phyloP scores from a whole-genome alignment of 306 rosid genomes.

The Canavalia gladiata region DNA sequence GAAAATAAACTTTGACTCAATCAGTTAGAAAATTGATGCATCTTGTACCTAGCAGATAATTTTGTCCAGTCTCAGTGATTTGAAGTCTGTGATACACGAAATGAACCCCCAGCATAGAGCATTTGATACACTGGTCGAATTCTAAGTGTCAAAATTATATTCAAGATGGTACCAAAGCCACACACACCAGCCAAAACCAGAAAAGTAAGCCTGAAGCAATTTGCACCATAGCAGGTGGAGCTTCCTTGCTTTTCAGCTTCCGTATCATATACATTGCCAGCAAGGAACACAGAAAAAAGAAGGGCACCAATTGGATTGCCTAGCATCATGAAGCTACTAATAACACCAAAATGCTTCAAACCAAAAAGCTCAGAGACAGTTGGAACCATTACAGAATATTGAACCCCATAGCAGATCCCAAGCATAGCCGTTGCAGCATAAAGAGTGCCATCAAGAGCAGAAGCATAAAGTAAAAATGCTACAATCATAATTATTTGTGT shows the following conservation, averaged over 20 bases:
- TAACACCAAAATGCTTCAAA: constrained; percentile 71
- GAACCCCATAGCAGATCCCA: constrained; percentile 75
- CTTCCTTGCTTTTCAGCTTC: constrained; percentile 87
- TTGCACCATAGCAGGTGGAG: constrained; percentile 70
- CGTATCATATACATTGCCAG: constrained; percentile 69
- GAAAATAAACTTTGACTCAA: too few relatives aligned
- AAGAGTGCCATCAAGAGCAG: constrained; percentile 62
- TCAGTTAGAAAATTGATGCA: neutral
- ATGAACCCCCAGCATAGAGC: constrained; percentile 76
- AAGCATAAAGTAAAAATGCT: constrained; percentile 68
- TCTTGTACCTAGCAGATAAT: constrained; percentile 41
- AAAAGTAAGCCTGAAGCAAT: constrained; percentile 84
- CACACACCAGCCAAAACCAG: constrained; percentile 69
- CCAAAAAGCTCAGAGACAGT: constrained; percentile 75
- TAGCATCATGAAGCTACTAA: constrained; percentile 64
- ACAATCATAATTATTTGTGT: constrained; percentile 70
- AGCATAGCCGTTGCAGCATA: constrained; percentile 77
- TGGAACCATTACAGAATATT: constrained; percentile 49
- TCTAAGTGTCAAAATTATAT: constrained; percentile 74
- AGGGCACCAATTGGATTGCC: constrained; percentile 84
- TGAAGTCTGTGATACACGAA: constrained; percentile 55
- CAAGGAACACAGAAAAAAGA: constrained; percentile 74
- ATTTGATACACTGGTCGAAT: constrained; percentile 76
- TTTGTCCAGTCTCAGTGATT: constrained; percentile 12
- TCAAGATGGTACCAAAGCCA: constrained; percentile 74